phyloP scores from a whole-genome alignment of 192 early-diverging fungal species.

The Backusella westeae region DNA sequence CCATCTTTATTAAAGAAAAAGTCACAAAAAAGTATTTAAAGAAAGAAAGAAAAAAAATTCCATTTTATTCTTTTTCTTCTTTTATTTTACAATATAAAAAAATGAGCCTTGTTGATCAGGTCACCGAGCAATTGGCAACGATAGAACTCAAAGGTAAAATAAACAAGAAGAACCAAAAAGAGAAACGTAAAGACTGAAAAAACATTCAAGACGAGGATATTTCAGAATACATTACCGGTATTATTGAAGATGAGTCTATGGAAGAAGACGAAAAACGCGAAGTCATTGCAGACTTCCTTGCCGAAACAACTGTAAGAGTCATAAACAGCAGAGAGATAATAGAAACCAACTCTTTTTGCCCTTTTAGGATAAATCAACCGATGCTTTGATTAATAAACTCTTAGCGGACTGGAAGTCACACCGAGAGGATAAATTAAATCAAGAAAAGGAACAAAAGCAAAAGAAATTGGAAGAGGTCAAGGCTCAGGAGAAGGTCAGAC shows the following conservation, averaged over 20 bases:
- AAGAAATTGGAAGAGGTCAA: constrained; percentile 13
- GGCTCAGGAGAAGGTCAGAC: constrained; percentile 18
- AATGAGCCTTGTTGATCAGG: constrained; percentile 27
- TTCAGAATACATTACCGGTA: constrained; percentile 64
- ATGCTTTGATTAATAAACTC: constrained; percentile 40
- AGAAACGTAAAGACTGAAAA: background rate
- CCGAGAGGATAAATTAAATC: constrained; percentile 39
- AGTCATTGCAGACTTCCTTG: constrained; percentile 67
- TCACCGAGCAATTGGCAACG: constrained; percentile 18
- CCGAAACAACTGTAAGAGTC: constrained; percentile 47
- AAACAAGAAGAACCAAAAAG: background rate
- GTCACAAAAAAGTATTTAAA: background rate
- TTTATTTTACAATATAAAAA: background rate
- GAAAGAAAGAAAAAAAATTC: background rate
- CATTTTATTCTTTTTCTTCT: background rate
- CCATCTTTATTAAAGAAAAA: background rate
- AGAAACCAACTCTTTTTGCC: background rate
- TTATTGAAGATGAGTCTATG: constrained; percentile 61
- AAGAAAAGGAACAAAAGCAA: constrained; percentile 32
- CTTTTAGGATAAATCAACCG: constrained; percentile 42
- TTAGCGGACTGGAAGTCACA: constrained; percentile 43
- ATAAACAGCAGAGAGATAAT: no score
- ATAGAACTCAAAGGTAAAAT: constrained; percentile 28
- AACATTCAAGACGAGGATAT: constrained; percentile 26
- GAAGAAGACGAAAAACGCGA: constrained; percentile 65